A percentile compares a stretch with the other conserved stretches of the same genome.
Conservation (phyloP, 805 yeast species). For the Komagataella phaffii region DNA sequence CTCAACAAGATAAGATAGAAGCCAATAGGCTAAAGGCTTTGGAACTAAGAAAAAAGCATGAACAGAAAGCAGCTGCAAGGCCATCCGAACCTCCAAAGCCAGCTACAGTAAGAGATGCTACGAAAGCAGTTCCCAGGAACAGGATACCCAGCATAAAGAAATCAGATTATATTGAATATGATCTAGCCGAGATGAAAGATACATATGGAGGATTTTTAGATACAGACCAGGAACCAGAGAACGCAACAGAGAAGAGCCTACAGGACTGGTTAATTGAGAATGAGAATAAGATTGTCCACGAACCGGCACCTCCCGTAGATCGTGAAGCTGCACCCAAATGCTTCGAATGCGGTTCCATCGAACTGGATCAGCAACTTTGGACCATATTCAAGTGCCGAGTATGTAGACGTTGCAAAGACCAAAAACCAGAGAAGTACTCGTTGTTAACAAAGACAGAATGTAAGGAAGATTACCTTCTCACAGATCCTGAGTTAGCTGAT, state of each 20-base stretch:
- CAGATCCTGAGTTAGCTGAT: slow-evolving; percentile 88
- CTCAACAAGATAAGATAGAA: slow-evolving; percentile 34
- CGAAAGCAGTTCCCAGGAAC: slow-evolving; percentile 5
- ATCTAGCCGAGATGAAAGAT: slow-evolving; percentile 84
- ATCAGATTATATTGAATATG: slow-evolving; percentile 69
- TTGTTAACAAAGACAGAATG: slow-evolving; percentile 92
- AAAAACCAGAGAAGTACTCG: slow-evolving; percentile 77
- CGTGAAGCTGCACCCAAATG: slow-evolving; percentile 70
- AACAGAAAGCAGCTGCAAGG: slow-evolving; percentile 4
- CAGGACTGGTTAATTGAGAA: slow-evolving; percentile 49
- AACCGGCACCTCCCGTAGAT: slow-evolving; percentile 62
- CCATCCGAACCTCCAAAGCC: background rate
- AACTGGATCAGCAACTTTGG: slow-evolving; percentile 60
- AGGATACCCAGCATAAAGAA: slow-evolving; percentile 37
- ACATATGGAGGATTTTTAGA: slow-evolving; percentile 64
- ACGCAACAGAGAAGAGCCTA: slow-evolving; percentile 17
- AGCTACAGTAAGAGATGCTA: background rate
- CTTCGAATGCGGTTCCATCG: slow-evolving; percentile 68
- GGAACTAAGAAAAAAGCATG: slow-evolving; percentile 14
- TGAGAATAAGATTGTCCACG: slow-evolving; percentile 24
- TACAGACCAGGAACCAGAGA: slow-evolving; percentile 27
- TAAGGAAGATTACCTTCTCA: slow-evolving; percentile 77
- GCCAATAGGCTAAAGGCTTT: slow-evolving; percentile 41
- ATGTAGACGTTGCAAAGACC: slow-evolving; percentile 65
- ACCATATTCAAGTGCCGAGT: slow-evolving; percentile 65